Evolutionary conservation across 2,329 filamentous ascomycete genomes (phyloP).

Genomic region (Thelonectria rubi): DNA sequence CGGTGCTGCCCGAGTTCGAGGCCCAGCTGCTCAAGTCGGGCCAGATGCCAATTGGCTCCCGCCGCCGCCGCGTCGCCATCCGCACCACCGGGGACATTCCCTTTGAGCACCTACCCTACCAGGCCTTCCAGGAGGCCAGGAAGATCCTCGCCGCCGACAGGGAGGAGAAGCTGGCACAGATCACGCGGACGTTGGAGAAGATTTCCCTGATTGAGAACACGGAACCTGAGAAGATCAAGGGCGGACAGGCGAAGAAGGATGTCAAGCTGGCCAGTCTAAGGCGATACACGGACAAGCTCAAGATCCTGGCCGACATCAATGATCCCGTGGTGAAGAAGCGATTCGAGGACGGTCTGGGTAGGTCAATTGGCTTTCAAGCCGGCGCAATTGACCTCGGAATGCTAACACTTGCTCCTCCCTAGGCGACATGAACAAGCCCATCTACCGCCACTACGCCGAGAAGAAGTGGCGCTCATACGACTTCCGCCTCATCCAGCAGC

Average conservation of each 20-base stretch:
- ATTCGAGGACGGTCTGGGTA: conserved; percentile 92
- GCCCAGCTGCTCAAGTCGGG: conserved; percentile 75
- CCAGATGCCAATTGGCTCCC: conserved; percentile 80
- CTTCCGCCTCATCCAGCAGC: conserved; percentile 81
- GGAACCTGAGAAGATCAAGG: conserved; percentile 64
- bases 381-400: not conserved
- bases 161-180: conserved; percentile 79
- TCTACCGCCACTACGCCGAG: conserved; percentile 91
- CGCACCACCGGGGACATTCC: conserved; percentile 73
- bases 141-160: conserved; percentile 83
- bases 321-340: conserved; percentile 92
- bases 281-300: conserved; percentile 77
- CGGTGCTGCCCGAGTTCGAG: conserved; percentile 64
- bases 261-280: conserved; percentile 74
- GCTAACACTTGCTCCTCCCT: conserved; percentile 33
- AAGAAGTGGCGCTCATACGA: conserved; percentile 88
- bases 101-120: conserved; percentile 94
- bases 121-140: conserved; percentile 96
- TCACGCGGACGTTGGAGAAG: conserved; percentile 72
- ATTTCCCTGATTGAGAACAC: conserved; percentile 73
- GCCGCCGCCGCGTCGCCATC: conserved; percentile 80
- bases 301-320: conserved; percentile 93
- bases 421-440: conserved; percentile 96
- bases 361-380: conserved; percentile 38
- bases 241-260: conserved; percentile 72